Evolutionary conservation across 1,284 basidiomycete species (phyloP), one percentile per base, ranked within the genome.

Genomic region (Takashimella koratensis): DNA sequence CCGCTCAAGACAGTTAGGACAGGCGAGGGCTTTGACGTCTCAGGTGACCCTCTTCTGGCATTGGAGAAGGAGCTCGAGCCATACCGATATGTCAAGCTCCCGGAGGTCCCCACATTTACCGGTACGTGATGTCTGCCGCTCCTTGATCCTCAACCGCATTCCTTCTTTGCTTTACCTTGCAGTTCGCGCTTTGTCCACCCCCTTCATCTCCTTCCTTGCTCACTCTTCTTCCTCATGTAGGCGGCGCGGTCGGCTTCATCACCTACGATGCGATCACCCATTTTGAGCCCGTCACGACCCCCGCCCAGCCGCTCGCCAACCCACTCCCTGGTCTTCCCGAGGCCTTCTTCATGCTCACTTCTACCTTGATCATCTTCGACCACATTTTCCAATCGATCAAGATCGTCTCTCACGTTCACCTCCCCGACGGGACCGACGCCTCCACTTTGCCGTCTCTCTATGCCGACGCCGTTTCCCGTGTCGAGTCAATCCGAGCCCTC

Each of bases 201-300:
- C 26, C n/a, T 16, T 47, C 20, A 36, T 4, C 25, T 13, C 1
- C 12, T 39, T 36, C 25, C 6, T 19, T 5, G 12, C 21, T 20
- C n/a, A 25, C 12, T 52, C 16, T 36, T 27, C 23, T 47, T 27
- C 52, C 43, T 39, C 26, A 3, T 30, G 3, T 43, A 79, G 96
- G 96, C 47, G 96, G 96, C 49, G 95, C 95, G 0, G 91, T 98
- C 66, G 96, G 96, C 43, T 98, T 97, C 77, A 91, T 98, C 63
- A 84, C 90, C 12, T 99, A 95, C 77, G 96, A 99, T 72, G 91
- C 90, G 71, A 86, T 99, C 52, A 88, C 89, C 60, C 87, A 98
- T 76, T 99, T 99, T 68, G 96, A 99, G 76, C 90, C 95, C 52
- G 92, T 90, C 76, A 95, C 93, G 3, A 73, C 73, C 51, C 73